Conservation (phyloP, 768 basidiomycete species). For the Auriculariales sp. region DNA sequence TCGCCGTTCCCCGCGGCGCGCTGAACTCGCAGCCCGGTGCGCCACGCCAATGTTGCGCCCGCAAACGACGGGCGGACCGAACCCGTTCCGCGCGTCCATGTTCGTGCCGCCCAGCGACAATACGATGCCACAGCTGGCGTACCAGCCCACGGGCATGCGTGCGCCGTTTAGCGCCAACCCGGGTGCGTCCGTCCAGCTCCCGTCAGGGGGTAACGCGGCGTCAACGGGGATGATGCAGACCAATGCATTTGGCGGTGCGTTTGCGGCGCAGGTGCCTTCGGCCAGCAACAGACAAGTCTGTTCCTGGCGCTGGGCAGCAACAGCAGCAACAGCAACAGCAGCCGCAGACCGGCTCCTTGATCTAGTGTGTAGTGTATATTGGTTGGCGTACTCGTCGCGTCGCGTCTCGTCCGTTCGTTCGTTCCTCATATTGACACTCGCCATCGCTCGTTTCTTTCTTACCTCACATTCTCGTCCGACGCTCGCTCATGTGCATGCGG, state of each 20-base stretch:
- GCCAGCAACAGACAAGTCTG: constrained; percentile 5
- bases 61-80: constrained; percentile 24
- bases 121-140: background rate
- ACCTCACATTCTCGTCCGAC: no score
- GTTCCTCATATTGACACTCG: no score
- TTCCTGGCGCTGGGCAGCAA: constrained; percentile 6
- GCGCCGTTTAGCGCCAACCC: constrained; percentile 3
- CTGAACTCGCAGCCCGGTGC: constrained; percentile 26
- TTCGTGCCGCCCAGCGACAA: constrained; percentile 2
- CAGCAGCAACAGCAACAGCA: constrained; percentile 6
- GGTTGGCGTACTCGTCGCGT: no score
- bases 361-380: no score
- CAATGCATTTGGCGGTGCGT: no score
- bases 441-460: no score
- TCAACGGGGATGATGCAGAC: no score
- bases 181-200: constrained; percentile 1
- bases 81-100: constrained; percentile 30
- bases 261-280: background rate
- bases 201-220: no score
- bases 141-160: background rate
- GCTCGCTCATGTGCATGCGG: no score
- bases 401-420: no score
- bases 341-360: no score
- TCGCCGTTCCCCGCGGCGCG: constrained; percentile 13
- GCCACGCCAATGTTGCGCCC: constrained; percentile 35